These are phyloP conservation scores for Paecilomyces niveus DNA, from an alignment of 2,329 filamentous ascomycete genomes.

Conservation along the genomic window DNA sequence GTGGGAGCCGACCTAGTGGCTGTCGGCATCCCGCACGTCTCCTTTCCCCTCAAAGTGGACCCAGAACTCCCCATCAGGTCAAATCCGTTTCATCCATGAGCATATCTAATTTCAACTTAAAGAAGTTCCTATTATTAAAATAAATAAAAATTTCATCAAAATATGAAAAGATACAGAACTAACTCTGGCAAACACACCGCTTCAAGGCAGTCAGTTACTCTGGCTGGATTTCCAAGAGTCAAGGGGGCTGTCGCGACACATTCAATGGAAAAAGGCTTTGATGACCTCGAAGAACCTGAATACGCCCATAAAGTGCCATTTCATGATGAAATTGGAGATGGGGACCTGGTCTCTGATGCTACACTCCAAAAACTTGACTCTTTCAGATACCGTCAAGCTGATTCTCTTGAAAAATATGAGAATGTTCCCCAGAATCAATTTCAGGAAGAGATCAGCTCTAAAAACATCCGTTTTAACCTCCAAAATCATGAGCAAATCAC, in stretches of 20 bases:
- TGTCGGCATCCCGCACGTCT: no score
- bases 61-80: no score
- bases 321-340: neutral
- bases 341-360: neutral
- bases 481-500: neutral
- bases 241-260: neutral
- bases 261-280: neutral
- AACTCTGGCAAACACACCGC: neutral
- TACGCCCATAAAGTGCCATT: neutral
- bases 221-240: neutral
- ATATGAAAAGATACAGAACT: neutral
- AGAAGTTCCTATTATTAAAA: neutral
- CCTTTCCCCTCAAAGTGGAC: no score
- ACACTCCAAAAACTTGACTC: neutral
- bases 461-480: neutral
- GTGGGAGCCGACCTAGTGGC: no score
- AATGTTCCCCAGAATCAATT: neutral
- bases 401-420: neutral
- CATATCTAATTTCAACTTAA: no score
- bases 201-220: neutral
- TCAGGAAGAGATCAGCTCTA: neutral
- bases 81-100: no score
- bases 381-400: neutral
- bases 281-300: neutral
- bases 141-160: neutral